Percentiles rank a stretch among this genome's conserved stretches.
phyloP scores from a whole-genome alignment of 352 stramenopile species.

The Pythium folliculosum region DNA sequence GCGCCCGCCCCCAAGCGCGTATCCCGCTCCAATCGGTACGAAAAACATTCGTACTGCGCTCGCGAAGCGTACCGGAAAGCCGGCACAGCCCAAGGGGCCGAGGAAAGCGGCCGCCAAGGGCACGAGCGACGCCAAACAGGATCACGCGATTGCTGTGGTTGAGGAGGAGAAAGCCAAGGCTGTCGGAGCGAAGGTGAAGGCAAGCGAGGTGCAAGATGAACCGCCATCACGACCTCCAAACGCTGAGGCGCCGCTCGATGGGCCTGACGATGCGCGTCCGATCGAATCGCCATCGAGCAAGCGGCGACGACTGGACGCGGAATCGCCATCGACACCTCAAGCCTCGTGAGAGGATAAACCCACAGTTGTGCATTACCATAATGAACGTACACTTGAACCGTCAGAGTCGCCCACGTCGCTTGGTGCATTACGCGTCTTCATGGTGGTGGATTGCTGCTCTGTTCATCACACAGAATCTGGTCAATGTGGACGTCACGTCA shows the following conservation, averaged over 20 bases:
- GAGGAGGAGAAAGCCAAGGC: background rate
- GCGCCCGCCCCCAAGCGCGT: constrained; percentile 12
- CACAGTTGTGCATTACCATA: background rate
- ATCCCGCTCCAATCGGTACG: background rate
- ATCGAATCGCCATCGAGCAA: constrained; percentile 1
- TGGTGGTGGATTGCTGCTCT: too few species aligned
- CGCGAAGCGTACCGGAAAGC: constrained; percentile 9
- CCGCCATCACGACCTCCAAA: background rate
- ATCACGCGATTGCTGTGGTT: too few species aligned
- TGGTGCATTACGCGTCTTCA: too few species aligned
- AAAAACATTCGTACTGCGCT: constrained; percentile 1
- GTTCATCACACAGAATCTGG: too few species aligned
- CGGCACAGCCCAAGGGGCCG: background rate
- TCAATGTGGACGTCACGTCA: constrained; percentile 1
- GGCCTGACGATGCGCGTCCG: background rate
- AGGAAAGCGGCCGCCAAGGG: background rate
- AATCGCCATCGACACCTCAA: background rate
- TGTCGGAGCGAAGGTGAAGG: background rate
- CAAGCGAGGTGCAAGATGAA: background rate
- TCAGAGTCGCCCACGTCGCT: too few species aligned
- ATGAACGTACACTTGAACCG: too few species aligned
- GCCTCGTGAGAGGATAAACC: background rate
- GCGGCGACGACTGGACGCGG: background rate
- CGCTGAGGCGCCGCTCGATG: background rate
- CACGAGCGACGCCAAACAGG: background rate